Evolutionary conservation across 441 rosid species (phyloP).

Genomic region (Daphne laureola): DNA sequence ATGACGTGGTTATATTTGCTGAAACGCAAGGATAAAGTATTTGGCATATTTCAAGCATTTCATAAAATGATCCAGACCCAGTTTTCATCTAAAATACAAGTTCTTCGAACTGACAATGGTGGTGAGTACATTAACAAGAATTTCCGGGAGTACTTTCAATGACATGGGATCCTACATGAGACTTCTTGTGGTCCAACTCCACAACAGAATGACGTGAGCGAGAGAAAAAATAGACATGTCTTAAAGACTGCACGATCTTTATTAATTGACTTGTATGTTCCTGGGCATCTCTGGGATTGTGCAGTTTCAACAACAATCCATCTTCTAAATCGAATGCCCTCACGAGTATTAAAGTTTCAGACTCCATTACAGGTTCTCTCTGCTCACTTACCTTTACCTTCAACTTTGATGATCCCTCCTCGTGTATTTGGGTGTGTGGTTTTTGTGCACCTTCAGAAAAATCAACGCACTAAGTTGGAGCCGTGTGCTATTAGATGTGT

Average conservation of each 20-base stretch:
- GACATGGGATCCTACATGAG: not conserved
- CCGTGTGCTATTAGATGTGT: too few relatives aligned
- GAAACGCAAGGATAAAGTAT: not conserved
- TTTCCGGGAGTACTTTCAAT: not conserved
- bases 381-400: not conserved
- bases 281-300: too few relatives aligned
- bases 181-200: not conserved
- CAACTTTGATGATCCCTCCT: not conserved
- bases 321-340: slow-evolving; percentile 8
- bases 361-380: slow-evolving; percentile 3
- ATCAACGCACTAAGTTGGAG: too few relatives aligned
- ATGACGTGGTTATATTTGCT: not conserved
- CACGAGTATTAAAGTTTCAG: not conserved
- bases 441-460: not conserved
- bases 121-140: not conserved
- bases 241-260: not conserved
- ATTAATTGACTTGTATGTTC: not conserved
- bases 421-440: not conserved
- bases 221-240: not conserved
- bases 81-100: not conserved
- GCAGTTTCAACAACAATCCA: too few relatives aligned
- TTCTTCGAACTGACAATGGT: not conserved
- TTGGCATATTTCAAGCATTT: not conserved
- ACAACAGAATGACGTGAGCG: not conserved
- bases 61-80: not conserved